These are phyloP conservation scores for Tolypocladium endophyticum DNA, from an alignment of 2,329 filamentous ascomycete genomes.

Conservation along the genomic window DNA sequence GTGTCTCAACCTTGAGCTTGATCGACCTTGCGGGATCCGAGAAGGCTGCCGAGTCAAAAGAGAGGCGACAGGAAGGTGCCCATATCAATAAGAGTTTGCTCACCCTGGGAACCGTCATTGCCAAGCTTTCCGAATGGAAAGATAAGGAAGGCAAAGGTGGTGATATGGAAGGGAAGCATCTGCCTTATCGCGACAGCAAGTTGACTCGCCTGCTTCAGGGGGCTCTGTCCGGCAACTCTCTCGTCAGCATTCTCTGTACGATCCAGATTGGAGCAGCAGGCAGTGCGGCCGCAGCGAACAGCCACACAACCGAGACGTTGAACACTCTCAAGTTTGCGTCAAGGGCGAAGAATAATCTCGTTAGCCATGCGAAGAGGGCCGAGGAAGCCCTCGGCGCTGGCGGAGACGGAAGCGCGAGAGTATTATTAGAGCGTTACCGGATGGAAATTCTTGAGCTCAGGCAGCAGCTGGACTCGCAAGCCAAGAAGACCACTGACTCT, in stretches of 20 bases:
- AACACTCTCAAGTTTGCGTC: slow-evolving; percentile 97
- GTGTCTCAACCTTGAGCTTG: slow-evolving; percentile 87
- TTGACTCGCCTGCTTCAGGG: slow-evolving; percentile 86
- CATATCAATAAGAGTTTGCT: slow-evolving; percentile 98
- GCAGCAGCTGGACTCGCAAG: slow-evolving; percentile 72
- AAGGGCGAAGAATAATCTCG: slow-evolving; percentile 93
- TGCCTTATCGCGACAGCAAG: slow-evolving; percentile 96
- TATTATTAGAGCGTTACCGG: slow-evolving; percentile 83
- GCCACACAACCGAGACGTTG: slow-evolving; percentile 76
- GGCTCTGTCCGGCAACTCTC: slow-evolving; percentile 81
- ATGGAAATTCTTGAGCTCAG: slow-evolving; percentile 82
- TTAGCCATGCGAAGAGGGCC: slow-evolving; percentile 91
- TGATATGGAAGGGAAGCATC: slow-evolving; percentile 81
- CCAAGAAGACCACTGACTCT: slow-evolving; percentile 54
- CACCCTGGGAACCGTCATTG: slow-evolving; percentile 90
- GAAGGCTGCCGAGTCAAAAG: slow-evolving; percentile 89
- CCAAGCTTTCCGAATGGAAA: slow-evolving; percentile 79
- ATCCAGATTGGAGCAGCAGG: slow-evolving; percentile 78
- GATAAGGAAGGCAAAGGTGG: slow-evolving; percentile 63
- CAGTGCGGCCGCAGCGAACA: slow-evolving; percentile 58
- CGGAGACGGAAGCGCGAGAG: slow-evolving; percentile 76
- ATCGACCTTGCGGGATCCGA: slow-evolving; percentile 97
- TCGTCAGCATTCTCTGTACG: slow-evolving; percentile 95
- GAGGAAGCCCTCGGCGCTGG: slow-evolving; percentile 75
- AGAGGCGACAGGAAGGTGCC: slow-evolving; percentile 84